Percentiles rank a stretch among this genome's conserved stretches.
These are phyloP conservation scores for Anisodus acutangulus DNA, from an alignment of 257 asterid species.

Conservation along the genomic window DNA sequence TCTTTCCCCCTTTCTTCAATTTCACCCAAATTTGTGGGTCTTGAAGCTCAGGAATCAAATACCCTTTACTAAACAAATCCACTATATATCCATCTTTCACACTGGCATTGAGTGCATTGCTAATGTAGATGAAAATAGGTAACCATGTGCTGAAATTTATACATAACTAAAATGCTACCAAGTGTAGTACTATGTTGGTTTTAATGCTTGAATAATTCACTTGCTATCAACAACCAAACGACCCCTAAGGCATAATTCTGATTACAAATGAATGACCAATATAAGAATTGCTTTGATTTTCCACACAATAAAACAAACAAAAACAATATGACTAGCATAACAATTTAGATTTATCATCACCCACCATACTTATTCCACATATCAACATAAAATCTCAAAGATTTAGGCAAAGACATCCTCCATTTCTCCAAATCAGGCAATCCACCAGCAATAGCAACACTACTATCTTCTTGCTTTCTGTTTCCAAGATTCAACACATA, in stretches of 20 bases:
- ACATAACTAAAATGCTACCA: too few species aligned
- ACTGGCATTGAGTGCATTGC: constrained; percentile 62
- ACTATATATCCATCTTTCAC: constrained; percentile 58
- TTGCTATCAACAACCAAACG: too few species aligned
- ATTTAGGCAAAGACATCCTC: constrained; percentile 58
- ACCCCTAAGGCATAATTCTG: too few species aligned
- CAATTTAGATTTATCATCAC: not conserved
- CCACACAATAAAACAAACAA: not conserved
- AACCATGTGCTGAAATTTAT: too few species aligned
- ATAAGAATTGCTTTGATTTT: not conserved
- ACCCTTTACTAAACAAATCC: constrained; percentile 72
- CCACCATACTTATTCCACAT: constrained; percentile 57
- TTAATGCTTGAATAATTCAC: too few species aligned
- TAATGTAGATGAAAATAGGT: constrained; percentile 51
- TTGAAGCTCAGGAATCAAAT: constrained; percentile 78
- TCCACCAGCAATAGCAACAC: constrained; percentile 70
- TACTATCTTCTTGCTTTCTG: constrained; percentile 65
- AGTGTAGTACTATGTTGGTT: too few species aligned
- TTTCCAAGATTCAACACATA: constrained; percentile 58
- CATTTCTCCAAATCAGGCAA: constrained; percentile 61
- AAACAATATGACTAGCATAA: not conserved
- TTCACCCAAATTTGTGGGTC: constrained; percentile 68
- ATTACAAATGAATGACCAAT: not conserved
- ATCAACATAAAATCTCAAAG: constrained; percentile 68
- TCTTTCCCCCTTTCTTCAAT: constrained; percentile 67